Evolutionary conservation across 352 stramenopile genomes (phyloP), one percentile per base, ranked within the genome.

Genomic region (Phytophthora pseudosyringae): DNA sequence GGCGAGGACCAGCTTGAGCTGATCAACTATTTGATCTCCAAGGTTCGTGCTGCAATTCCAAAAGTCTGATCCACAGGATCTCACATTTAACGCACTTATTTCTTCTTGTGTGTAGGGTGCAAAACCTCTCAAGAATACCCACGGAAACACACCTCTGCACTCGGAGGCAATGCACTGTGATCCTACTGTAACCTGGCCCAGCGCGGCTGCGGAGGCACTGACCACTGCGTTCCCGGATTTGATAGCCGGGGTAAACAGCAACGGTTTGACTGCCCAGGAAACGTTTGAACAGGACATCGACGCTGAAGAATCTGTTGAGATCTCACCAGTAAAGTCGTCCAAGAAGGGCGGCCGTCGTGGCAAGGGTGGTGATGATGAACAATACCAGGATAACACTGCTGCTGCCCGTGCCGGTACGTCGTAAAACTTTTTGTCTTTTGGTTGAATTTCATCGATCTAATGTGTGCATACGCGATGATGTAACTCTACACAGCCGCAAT

Each of bases 161-260:
- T 81, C 83, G 5, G 83, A 94, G 57, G 83, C 83, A n/a, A 86
- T 90, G 73, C 86, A 91, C 45, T 90, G 83, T 53, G 81, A 92
- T 13, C 53, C 76, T 3, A 78, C 62, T 38, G 56, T 70, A 11
- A 69, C 71, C 18, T 93, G 85, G 83, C 85, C 85, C 0, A 90
- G 73, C 4, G 61, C 67, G 3, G 80, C 78, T 16, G 82, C 79
- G 10, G 61, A 80, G 1, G 58, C 59, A 2, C 56, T 93, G 21
- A 61, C 64, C 2, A 72, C 67, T 48, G 80, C 77, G 6, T 93
- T 90, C 49, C 79, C 82, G 3, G 69, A 90, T 53, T 67, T 90
- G 26, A 73, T 76, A 18, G 56, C 56, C 11, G 74, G 83, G n/a
- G 57, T 71, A 4, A 91, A 88, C 67, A 81, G 80, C 21, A 83